Base-by-base conservation (phyloP, 2,329 filamentous ascomycete species). In the Parasarocladium wereldwijsianum region DNA sequence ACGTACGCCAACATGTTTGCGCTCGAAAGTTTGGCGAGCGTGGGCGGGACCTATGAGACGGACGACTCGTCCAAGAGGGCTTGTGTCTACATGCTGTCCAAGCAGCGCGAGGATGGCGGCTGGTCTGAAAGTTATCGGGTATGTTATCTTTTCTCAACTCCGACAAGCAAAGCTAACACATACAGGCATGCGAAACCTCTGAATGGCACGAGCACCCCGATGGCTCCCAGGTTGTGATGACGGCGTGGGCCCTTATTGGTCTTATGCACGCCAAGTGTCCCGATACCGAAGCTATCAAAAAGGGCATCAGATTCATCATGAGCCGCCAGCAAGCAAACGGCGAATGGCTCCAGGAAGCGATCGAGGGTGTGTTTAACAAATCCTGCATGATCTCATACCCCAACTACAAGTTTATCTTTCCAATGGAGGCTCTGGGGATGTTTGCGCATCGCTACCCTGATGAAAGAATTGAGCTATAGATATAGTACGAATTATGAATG, bases 321-420 rank as follows among this genome's bases (percentile, higher is more conserved):
- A 58, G 66, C 17, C 70, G 87, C 28, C 90, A 98, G 58, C 76
- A 84, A 52, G 49, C 62, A 3, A 93, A 93, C 46, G 90, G 90
- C 19, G 86, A 94, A 58, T 98, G 90, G 90, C 50, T 81, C 40
- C 86, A 94, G 50, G 90, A 96, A 54, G 77, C 80, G 1, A 96
- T 98, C 43, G 90, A 98, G 52, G 90, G 90, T 3, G 90, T 98
- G 8, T 98, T 98, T 58, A 98, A 98, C 58, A 93, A 94, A 62
- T 90, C 77, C 45, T 96, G 87, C 64, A 96, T 94, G 84, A 98
- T 98, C 40, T 90, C 84, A 1, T 98, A 98, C 48, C 87, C 87
- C 24, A 98, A 98, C 62, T 98, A 98, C 64, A 98, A 96, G 61
- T 90, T 93, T 51, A 81, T 79, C 34, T 98, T 94, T 55, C 76